Percentiles rank a stretch among this genome's conserved stretches.
Evolutionary conservation across 768 basidiomycete species (phyloP).

Genomic region (Epithele typhae): DNA sequence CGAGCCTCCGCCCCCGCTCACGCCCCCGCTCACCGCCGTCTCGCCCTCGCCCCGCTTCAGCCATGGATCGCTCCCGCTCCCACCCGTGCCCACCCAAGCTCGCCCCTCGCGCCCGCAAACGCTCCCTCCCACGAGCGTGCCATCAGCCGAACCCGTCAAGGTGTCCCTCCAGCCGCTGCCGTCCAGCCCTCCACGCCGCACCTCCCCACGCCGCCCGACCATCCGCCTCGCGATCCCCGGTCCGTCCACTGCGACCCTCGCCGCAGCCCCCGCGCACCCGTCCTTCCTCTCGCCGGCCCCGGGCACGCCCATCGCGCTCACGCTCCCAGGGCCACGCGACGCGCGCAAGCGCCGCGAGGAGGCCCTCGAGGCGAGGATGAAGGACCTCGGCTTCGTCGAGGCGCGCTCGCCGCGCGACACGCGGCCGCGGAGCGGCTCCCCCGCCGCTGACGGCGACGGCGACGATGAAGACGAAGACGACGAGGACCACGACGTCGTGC

Average conservation of each 20-base stretch:
- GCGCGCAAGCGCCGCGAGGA: slow-evolving; percentile 10
- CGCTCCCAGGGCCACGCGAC: slow-evolving; percentile 4
- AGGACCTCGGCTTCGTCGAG: slow-evolving; percentile 13
- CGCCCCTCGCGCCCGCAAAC: too few species aligned
- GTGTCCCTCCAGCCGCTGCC: not conserved
- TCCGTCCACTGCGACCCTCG: not conserved
- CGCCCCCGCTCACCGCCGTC: not conserved
- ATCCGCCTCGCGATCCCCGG: slow-evolving; percentile 5
- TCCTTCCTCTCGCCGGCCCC: not conserved
- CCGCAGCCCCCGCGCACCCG: not conserved
- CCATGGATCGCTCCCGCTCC: too few species aligned
- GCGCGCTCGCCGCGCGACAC: not conserved
- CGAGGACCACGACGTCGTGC: slow-evolving; percentile 9
- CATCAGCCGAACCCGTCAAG: not conserved
- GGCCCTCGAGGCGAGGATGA: slow-evolving; percentile 10
- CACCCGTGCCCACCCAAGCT: too few species aligned
- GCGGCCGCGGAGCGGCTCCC: not conserved
- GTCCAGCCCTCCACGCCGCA: not conserved
- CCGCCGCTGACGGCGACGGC: not conserved
- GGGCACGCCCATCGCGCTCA: slow-evolving; percentile 12
- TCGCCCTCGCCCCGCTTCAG: too few species aligned
- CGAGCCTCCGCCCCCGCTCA: not conserved
- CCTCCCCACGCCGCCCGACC: not conserved
- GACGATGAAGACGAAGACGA: slow-evolving; percentile 2
- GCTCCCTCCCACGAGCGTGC: too few species aligned